Evolutionary conservation across 208 protist genomes (phyloP).

Genomic region (Perkinsela sp.): DNA sequence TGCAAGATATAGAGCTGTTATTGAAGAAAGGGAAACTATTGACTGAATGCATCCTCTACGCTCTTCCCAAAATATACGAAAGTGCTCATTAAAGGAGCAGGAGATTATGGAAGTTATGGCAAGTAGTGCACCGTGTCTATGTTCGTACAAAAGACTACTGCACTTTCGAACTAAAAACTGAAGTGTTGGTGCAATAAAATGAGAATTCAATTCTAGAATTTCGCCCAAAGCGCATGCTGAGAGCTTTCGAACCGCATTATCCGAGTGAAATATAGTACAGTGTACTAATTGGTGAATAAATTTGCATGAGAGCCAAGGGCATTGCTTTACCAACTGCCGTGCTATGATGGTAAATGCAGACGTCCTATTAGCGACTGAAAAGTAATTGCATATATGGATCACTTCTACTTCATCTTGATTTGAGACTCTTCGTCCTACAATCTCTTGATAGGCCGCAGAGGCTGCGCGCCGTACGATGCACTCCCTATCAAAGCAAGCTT

Average conservation of each 20-base stretch:
- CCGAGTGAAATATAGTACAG: constrained; percentile 64
- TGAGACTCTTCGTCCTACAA: constrained; percentile 59
- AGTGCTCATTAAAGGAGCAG: too few relatives aligned
- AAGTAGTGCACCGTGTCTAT: too few relatives aligned
- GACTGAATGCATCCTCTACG: too few relatives aligned
- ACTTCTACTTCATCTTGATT: constrained; percentile 88
- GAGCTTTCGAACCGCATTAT: constrained; percentile 36
- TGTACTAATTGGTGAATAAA: constrained; percentile 61
- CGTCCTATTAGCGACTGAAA: constrained; percentile 58
- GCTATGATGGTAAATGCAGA: constrained; percentile 63
- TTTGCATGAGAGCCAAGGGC: constrained; percentile 23
- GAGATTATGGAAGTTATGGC: too few relatives aligned
- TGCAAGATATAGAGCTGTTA: too few relatives aligned
- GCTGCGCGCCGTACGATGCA: constrained; percentile 68
- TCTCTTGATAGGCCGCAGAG: constrained; percentile 70
- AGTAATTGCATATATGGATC: constrained; percentile 82
- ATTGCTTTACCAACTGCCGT: constrained; percentile 19
- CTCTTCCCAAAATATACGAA: too few relatives aligned
- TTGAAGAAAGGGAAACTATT: too few relatives aligned
- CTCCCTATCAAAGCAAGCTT: constrained; percentile 61
- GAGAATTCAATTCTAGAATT: too few relatives aligned
- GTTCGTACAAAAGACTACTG: too few relatives aligned
- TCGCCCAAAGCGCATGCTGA: constrained; percentile 47
- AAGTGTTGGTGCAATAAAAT: too few relatives aligned
- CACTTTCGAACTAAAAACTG: too few relatives aligned